These are phyloP conservation scores for Saccharomycopsis oosterbeekiorum DNA, from an alignment of 805 yeast species.

Conservation along the genomic window DNA sequence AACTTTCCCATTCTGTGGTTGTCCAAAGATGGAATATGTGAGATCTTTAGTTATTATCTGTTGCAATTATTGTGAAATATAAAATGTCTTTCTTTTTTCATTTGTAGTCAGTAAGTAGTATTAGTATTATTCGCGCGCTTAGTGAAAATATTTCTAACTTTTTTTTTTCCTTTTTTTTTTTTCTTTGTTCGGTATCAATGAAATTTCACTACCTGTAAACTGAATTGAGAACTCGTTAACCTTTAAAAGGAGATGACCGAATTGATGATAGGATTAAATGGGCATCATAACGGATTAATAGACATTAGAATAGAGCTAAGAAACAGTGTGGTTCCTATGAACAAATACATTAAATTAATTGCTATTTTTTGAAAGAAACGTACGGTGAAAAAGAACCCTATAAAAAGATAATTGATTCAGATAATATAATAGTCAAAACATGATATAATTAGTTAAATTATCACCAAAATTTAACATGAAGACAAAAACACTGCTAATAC, in stretches of 20 bases:
- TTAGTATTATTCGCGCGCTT: not conserved
- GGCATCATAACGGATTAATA: not conserved
- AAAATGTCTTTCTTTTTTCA: not conserved
- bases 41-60: not conserved
- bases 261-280: no score
- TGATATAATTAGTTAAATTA: not conserved
- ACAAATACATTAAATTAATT: no score
- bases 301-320: not conserved
- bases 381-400: not conserved
- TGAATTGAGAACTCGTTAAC: not conserved
- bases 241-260: not conserved
- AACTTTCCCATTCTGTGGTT: slow-evolving; percentile 73
- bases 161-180: not conserved
- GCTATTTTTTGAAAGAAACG: no score
- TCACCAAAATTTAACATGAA: not conserved
- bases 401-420: not conserved
- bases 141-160: not conserved
- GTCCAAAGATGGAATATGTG: slow-evolving; percentile 66
- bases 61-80: not conserved
- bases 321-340: not conserved
- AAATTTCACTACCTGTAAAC: not conserved
- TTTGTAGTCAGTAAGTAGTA: not conserved
- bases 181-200: not conserved
- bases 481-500: not conserved
- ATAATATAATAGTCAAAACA: not conserved